Percentiles rank a stretch among this genome's conserved stretches.
These are phyloP conservation scores for Arabidopsis thaliana DNA, from an alignment of 345 rosid species.

Conservation along the genomic window TAIR10.1 NC_003076.8:4488501-4489000, in stretches of 20 bases:
- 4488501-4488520: slow-evolving; percentile 36
- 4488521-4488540: slow-evolving; percentile 45
- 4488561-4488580: slow-evolving; percentile 40
- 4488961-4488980: background rate
- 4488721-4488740: background rate
- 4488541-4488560: slow-evolving; percentile 29
- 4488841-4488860: slow-evolving; percentile 71
- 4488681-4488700: background rate
- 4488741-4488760: background rate
- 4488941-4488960: slow-evolving; percentile 77
- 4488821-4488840: slow-evolving; percentile 62
- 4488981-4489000: background rate
- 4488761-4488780: slow-evolving; percentile 29
- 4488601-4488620: slow-evolving; percentile 61
- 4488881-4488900: slow-evolving; percentile 71
- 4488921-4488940: slow-evolving; percentile 75
- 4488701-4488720: slow-evolving; percentile 14
- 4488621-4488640: slow-evolving; percentile 40
- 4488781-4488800: slow-evolving; percentile 58
- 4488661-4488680: slow-evolving; percentile 25
- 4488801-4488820: slow-evolving; percentile 68
- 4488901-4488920: slow-evolving; percentile 74
- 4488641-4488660: slow-evolving; percentile 14
- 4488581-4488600: slow-evolving; percentile 50
- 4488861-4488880: slow-evolving; percentile 61